Base-by-base conservation (phyloP, 345 rosid species). In the Diplotaxis tenuifolia region DNA sequence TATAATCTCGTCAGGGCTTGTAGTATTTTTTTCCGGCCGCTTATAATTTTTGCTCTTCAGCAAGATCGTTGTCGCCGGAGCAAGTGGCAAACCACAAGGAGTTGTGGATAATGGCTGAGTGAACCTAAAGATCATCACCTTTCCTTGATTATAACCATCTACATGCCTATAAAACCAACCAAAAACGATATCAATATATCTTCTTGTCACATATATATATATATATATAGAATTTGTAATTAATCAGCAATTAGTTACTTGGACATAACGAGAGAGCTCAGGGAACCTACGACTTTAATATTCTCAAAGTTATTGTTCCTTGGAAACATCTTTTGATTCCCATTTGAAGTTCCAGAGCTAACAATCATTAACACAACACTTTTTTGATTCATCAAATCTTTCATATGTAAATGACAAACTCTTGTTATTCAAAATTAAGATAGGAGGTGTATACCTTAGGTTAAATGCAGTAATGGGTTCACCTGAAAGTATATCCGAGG, bases 1-100 rank as follows among this genome's bases (percentile, higher is more conserved):
- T 22, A 54, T 54, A 29, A 22, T 22, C 58, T 54, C 7, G 8
- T 54, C 15, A 1, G 58, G 16, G 58, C 3, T 54, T 54, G 58
- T 21, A 54, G 8, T 54, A 54, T 2, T 0, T 21, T 11, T 21
- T 22, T 3, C 58, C 1, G 6, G 7, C n/a, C 7, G 21, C 58
- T 1, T 5, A 22, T 4, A 10, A 5, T 22, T 1, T 5, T 21
- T 11, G 15, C 29, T 54, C 29, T 21, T 54, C 4, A 9, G 9
- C 6, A 54, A 21, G 29, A 0, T 10, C 25, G 58, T 54, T 10
- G 22, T 0, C 0, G 7, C 28, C 1, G 58, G 4, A 54, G 29
- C 58, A 21, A 54, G 58, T 9, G 57, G 58, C 58, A 54, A 54
- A 1, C 58, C 58, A 21, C 58, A 54, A 54, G 58, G 58, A 54